phyloP scores from a whole-genome alignment of 2,329 filamentous ascomycete genomes.

The Grosmannia serpens region DNA sequence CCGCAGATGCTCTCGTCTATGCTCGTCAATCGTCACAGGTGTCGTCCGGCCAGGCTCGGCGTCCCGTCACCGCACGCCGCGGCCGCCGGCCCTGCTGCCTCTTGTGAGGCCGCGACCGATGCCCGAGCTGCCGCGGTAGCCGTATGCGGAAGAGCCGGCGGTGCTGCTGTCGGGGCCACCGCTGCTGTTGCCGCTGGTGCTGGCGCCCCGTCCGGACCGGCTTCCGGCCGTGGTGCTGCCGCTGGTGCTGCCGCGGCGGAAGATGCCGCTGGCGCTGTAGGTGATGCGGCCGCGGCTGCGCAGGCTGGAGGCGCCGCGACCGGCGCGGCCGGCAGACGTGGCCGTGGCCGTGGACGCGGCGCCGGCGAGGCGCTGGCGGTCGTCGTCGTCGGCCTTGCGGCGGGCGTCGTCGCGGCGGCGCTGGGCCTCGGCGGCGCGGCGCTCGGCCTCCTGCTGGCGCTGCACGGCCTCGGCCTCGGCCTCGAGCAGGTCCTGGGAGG shows the following conservation, averaged over 20 bases:
- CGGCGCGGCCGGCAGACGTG: constrained; percentile 1
- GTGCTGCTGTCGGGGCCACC: background rate
- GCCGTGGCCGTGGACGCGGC: background rate
- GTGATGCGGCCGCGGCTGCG: background rate
- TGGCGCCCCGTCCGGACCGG: background rate
- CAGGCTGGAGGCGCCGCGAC: background rate
- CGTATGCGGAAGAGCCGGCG: background rate
- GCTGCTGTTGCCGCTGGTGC: background rate
- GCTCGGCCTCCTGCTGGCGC: constrained; percentile 66
- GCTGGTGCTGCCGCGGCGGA: constrained; percentile 12
- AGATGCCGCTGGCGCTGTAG: constrained; percentile 6
- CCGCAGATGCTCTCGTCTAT: background rate
- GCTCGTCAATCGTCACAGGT: background rate
- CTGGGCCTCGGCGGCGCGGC: constrained; percentile 67
- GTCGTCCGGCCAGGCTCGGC: too few species aligned
- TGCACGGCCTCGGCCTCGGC: constrained; percentile 50
- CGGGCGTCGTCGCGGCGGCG: constrained; percentile 60
- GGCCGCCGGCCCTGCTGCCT: constrained; percentile 31
- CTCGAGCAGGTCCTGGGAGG: constrained; percentile 76
- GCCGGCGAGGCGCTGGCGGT: constrained; percentile 32
- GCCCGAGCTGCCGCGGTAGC: constrained; percentile 18
- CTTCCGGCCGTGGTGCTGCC: background rate
- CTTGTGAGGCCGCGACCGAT: constrained; percentile 35
- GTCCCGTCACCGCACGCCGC: constrained; percentile 4
- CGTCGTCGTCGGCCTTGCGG: constrained; percentile 51